Evolutionary conservation across 768 basidiomycete species (phyloP), one percentile per base, ranked within the genome.

Genomic region (Gymnopilus dilepis): DNA sequence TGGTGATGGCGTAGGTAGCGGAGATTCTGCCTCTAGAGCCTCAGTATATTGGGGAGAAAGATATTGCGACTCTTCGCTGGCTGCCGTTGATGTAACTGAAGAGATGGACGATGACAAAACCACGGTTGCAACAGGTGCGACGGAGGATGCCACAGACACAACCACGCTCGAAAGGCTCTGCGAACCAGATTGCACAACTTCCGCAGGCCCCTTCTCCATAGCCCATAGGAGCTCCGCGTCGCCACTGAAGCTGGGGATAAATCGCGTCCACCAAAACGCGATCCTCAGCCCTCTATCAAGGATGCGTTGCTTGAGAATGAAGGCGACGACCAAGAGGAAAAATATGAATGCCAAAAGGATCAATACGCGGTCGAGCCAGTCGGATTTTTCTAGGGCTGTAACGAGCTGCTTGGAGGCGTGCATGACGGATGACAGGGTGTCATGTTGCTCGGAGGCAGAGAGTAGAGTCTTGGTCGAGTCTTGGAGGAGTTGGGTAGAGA

Each of bases 361-460:
- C 63, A 99, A 78, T 28, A 97, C 72, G 6, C 96, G 90, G 78
- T 99, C 97, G 19, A 96, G 79, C 87, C 92, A 90, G 79, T 99
- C 96, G 15, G 95, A 85, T 61, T 90, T 89, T 75, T 97, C 93
- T 50, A 99, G 87, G 0, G 89, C 86, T 13, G 89, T 92, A 65
- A 99, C 87, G 63, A 99, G 86, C 26, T 90, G 84, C 68, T 91
- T 91, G 2, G 95, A 97, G 45, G 90, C 88, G 52, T 80, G 78
- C 72, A 98, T 86, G 58, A 96, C 71, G 54, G 81, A 79, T 34
- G 82, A 83, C 61, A 97, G 86, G 4, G 81, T 81, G 69, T 94
- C 91, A 68, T 98, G 95, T 12, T 90, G 85, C 7, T 82, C 76
- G 0, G 90, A 90, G 0, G 96, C 87, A 2, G 90, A 84, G 6